These are phyloP conservation scores for Psilocybe cubensis DNA, from an alignment of 768 basidiomycete species.

Conservation along the genomic window DNA sequence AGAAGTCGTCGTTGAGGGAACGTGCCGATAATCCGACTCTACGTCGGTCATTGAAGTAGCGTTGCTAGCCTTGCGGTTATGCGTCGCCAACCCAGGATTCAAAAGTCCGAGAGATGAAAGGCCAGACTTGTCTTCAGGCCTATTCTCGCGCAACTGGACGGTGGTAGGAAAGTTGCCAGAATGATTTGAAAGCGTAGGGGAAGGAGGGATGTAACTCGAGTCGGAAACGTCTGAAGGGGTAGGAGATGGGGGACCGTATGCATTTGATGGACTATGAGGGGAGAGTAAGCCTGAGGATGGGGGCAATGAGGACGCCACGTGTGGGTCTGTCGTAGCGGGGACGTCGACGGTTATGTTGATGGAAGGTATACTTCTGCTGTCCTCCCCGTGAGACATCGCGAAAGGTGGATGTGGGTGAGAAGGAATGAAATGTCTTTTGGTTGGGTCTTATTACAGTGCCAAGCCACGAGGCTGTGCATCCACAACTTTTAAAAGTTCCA, in stretches of 20 bases:
- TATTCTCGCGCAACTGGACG: constrained; percentile 67
- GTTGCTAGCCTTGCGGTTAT: constrained; percentile 59
- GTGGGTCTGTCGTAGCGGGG: constrained; percentile 17
- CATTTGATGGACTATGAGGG: constrained; percentile 13
- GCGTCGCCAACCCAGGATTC: constrained; percentile 37
- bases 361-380: constrained; percentile 27
- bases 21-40: constrained; percentile 51
- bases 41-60: constrained; percentile 62
- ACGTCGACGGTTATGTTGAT: constrained; percentile 35
- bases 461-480: constrained; percentile 9
- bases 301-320: constrained; percentile 16
- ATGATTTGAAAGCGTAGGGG: constrained; percentile 72
- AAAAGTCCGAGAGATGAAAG: constrained; percentile 55
- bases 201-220: constrained; percentile 54
- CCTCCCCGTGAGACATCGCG: constrained; percentile 22
- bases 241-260: constrained; percentile 19
- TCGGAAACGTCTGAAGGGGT: constrained; percentile 26
- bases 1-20: constrained; percentile 41
- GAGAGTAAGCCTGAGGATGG: constrained; percentile 22
- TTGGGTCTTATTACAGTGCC: neutral
- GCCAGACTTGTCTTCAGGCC: constrained; percentile 61
- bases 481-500: neutral
- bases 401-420: neutral
- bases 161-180: constrained; percentile 64
- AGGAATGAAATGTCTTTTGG: neutral